Percentiles rank a stretch among this genome's conserved stretches.
phyloP scores from a whole-genome alignment of 768 basidiomycete species.

The Lentinula detonsa region DNA sequence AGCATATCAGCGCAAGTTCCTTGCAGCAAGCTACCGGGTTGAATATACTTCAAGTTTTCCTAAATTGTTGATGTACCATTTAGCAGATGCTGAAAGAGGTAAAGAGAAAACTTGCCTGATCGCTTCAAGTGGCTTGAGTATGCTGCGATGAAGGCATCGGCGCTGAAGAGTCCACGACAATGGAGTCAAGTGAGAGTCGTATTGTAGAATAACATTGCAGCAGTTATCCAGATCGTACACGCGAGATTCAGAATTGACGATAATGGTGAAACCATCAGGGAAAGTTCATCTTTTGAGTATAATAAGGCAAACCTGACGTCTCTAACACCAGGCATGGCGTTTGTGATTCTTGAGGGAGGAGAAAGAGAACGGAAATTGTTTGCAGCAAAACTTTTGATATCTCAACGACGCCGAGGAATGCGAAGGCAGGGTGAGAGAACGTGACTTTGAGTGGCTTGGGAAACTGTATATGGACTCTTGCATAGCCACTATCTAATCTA shows the following conservation, averaged over 20 bases:
- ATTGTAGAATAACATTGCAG: neutral
- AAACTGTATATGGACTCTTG: neutral
- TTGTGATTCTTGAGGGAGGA: conserved; percentile 39
- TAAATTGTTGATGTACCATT: neutral
- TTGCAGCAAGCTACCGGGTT: neutral
- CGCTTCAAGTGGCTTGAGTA: conserved; percentile 97
- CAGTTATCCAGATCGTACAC: neutral
- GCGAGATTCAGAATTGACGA: neutral
- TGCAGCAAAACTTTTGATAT: conserved; percentile 2
- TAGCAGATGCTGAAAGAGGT: neutral
- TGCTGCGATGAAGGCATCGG: conserved; percentile 89
- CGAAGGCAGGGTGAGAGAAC: neutral
- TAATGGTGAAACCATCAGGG: neutral
- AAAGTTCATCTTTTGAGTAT: neutral
- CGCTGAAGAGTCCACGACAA: conserved; percentile 42
- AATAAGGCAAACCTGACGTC: conserved; percentile 57
- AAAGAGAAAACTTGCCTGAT: conserved; percentile 77
- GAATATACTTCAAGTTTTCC: neutral
- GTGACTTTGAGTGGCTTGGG: neutral
- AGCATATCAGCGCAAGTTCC: neutral
- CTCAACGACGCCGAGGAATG: neutral
- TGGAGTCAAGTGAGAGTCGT: conserved; percentile 8
- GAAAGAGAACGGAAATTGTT: conserved; percentile 26
- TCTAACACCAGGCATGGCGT: conserved; percentile 77
- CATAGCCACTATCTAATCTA: neutral